Conservation (phyloP, 164 flowering plant species). For the Malania oleifera region DNA sequence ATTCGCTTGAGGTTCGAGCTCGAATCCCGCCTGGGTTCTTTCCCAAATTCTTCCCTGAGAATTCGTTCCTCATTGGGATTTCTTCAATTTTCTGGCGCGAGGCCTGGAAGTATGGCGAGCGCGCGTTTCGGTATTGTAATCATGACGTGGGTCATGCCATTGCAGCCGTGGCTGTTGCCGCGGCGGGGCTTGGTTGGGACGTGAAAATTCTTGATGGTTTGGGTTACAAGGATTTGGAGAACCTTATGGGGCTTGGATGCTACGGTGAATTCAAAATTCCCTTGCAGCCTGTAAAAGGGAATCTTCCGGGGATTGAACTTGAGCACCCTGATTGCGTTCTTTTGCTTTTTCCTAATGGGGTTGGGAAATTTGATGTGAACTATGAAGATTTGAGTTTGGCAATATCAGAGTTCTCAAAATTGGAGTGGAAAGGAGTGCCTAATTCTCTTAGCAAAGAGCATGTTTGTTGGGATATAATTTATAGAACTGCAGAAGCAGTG, state of each 20-base stretch:
- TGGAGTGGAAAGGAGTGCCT: slow-evolving; percentile 79
- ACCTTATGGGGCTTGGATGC: slow-evolving; percentile 55
- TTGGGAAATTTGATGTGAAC: slow-evolving; percentile 40
- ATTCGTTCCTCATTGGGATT: slow-evolving; percentile 64
- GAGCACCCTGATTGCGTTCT: slow-evolving; percentile 92
- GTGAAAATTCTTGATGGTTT: slow-evolving; percentile 77
- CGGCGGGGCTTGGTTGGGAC: slow-evolving; percentile 85
- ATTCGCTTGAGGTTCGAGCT: slow-evolving; percentile 63
- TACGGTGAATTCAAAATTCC: slow-evolving; percentile 41
- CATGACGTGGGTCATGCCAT: slow-evolving; percentile 94
- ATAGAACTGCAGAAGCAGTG: slow-evolving; percentile 69
- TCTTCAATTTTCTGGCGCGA: slow-evolving; percentile 93
- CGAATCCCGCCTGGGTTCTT: slow-evolving; percentile 36
- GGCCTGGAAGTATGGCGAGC: slow-evolving; percentile 95
- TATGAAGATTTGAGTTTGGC: slow-evolving; percentile 42
- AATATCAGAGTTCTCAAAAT: slow-evolving; percentile 32
- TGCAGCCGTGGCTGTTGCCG: slow-evolving; percentile 73
- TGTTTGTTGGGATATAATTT: slow-evolving; percentile 82
- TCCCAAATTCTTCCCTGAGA: slow-evolving; percentile 35
- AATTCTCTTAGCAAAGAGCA: slow-evolving; percentile 84
- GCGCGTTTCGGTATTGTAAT: slow-evolving; percentile 85
- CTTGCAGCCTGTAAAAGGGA: slow-evolving; percentile 46
- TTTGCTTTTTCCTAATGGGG: slow-evolving; percentile 56
- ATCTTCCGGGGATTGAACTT: slow-evolving; percentile 65
- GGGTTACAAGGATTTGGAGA: slow-evolving; percentile 59